phyloP scores from a whole-genome alignment of 1,139 yeast species.

The Debaryomycetaceae sp. region DNA sequence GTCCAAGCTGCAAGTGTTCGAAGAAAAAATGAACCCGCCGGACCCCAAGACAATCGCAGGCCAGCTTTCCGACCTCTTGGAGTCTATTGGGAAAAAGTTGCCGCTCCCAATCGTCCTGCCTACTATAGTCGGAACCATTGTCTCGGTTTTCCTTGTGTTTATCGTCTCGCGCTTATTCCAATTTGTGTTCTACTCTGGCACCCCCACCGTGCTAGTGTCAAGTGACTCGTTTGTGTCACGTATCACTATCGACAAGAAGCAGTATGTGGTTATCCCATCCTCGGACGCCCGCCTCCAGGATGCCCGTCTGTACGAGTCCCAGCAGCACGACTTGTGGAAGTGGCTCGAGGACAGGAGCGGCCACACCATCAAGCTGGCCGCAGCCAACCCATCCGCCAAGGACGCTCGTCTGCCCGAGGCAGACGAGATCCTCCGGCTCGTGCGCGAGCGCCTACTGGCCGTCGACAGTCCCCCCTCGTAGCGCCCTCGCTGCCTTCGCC shows the following conservation, averaged over 20 bases:
- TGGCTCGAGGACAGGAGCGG: neutral
- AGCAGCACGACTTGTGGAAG: neutral
- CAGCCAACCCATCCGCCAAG: neutral
- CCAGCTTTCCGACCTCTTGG: conserved; percentile 23
- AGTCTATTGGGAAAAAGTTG: conserved; percentile 25
- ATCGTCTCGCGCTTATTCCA: neutral
- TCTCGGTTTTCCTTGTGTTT: neutral
- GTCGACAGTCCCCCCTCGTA: neutral
- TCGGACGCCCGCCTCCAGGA: conserved; percentile 38
- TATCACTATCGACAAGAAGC: conserved; percentile 36
- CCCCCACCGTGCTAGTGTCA: conserved; percentile 2
- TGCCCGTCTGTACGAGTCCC: neutral
- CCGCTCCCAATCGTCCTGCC: conserved; percentile 29
- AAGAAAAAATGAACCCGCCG: conserved; percentile 3
- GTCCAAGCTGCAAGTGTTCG: conserved; percentile 5
- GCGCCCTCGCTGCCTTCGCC: neutral
- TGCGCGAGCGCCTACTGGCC: neutral
- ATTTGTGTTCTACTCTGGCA: neutral
- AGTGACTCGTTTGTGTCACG: conserved; percentile 14
- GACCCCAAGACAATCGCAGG: conserved; percentile 12
- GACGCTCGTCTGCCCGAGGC: neutral
- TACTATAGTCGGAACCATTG: conserved; percentile 19
- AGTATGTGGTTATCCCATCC: conserved; percentile 46
- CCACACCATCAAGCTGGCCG: neutral
- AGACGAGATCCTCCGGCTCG: neutral